A percentile compares a stretch with the other conserved stretches of the same genome.
Conservation (phyloP, 352 stramenopile species). For the Globisporangium cylindrosporum region DNA sequence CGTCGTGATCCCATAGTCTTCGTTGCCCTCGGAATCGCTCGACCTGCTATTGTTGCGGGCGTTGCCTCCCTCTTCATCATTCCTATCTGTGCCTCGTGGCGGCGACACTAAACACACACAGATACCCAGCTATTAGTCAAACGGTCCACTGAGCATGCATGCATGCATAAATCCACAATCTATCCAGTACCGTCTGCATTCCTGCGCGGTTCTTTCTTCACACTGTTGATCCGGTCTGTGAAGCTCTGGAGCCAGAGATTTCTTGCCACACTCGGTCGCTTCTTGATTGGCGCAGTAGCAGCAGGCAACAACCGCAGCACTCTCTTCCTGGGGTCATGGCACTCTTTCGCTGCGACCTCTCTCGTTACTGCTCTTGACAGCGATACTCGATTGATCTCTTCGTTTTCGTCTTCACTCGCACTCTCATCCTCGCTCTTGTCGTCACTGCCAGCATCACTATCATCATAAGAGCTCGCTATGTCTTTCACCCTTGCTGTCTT, state of each 20-base stretch:
- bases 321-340: background rate
- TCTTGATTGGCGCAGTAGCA: background rate
- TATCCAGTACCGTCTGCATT: background rate
- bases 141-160: background rate
- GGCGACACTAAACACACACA: background rate
- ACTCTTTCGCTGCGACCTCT: conserved; percentile 6
- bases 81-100: background rate
- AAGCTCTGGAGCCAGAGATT: conserved; percentile 3
- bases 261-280: background rate
- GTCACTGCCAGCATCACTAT: background rate
- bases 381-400: background rate
- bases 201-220: background rate
- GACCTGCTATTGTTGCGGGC: background rate
- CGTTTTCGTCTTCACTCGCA: conserved; percentile 3
- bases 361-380: background rate
- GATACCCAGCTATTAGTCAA: background rate
- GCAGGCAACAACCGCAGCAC: background rate
- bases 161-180: background rate
- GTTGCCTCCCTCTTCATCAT: background rate
- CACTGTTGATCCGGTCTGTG: background rate
- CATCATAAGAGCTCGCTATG: background rate
- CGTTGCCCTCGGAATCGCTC: conserved; percentile 1
- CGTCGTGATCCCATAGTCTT: conserved; percentile 12
- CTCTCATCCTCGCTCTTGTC: conserved; percentile 4
- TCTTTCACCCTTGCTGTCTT: background rate